Evolutionary conservation across 2,329 filamentous ascomycete species (phyloP).

Genomic region (Lasiodiplodia theobromae): DNA sequence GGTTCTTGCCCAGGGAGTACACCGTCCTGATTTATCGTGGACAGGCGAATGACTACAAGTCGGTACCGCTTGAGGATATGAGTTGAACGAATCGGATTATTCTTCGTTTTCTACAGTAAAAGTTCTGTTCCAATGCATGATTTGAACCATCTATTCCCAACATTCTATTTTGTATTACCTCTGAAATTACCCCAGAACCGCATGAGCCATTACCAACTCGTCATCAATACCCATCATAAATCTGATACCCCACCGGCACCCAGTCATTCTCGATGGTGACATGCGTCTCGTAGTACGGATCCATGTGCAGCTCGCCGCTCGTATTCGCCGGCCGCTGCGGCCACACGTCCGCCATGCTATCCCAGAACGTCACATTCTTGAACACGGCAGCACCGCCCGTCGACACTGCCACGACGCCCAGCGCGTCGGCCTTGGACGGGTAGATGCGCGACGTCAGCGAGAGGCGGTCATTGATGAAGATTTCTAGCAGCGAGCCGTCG

Average conservation of each 20-base stretch:
- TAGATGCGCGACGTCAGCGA: constrained; percentile 55
- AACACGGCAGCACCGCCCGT: background rate
- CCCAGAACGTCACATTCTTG: constrained; percentile 23
- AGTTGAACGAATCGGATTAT: background rate
- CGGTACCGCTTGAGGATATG: background rate
- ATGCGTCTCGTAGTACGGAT: constrained; percentile 27
- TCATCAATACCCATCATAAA: constrained; percentile 23
- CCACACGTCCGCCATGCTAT: constrained; percentile 23
- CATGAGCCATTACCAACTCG: background rate
- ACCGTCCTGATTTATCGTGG: background rate
- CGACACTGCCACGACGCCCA: background rate
- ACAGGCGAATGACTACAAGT: background rate
- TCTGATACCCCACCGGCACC: constrained; percentile 16
- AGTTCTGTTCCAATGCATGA: too few species aligned
- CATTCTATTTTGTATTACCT: background rate
- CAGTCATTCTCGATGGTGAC: constrained; percentile 23
- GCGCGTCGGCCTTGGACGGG: constrained; percentile 49
- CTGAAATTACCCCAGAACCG: background rate
- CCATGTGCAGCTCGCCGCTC: constrained; percentile 20
- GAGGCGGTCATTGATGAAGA: constrained; percentile 55
- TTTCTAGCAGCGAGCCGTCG: constrained; percentile 56
- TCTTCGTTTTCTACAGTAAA: too few species aligned
- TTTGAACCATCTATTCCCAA: too few species aligned
- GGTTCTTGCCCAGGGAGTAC: background rate
- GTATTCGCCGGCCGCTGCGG: constrained; percentile 24